Percentiles rank a stretch among this genome's conserved stretches.
phyloP scores from a whole-genome alignment of 768 basidiomycete species.

The Ramaria sp. region DNA sequence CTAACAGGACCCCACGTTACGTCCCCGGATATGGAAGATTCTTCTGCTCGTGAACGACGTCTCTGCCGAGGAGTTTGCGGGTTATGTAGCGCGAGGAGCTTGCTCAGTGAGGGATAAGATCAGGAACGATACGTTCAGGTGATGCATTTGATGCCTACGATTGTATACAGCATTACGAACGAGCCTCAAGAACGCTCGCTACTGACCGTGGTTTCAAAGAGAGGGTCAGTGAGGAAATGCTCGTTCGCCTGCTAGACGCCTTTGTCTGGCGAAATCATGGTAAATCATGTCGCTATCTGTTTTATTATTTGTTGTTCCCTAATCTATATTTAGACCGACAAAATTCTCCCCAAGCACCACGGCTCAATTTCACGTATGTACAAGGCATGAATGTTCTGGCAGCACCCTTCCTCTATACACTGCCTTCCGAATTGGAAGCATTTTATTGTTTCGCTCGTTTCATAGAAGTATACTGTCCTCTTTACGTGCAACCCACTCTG shows the following conservation, averaged over 20 bases:
- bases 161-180: neutral
- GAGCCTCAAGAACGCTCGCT: constrained; percentile 62
- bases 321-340: constrained; percentile 45
- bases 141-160: neutral
- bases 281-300: constrained; percentile 19
- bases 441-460: constrained; percentile 96
- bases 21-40: constrained; percentile 92
- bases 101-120: constrained; percentile 88
- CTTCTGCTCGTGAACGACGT: constrained; percentile 74
- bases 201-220: constrained; percentile 98
- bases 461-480: constrained; percentile 87
- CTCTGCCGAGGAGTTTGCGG: constrained; percentile 62
- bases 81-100: constrained; percentile 74
- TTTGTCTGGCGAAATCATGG: constrained; percentile 96
- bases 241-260: constrained; percentile 91
- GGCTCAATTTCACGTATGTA: constrained; percentile 87
- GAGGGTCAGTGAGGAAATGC: constrained; percentile 92
- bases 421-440: constrained; percentile 97
- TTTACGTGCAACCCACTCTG: constrained; percentile 94
- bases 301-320: constrained; percentile 1
- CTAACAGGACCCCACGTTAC: constrained; percentile 65
- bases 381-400: constrained; percentile 99
- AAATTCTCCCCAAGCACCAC: constrained; percentile 41
- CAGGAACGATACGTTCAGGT: constrained; percentile 95
- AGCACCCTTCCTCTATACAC: constrained; percentile 93